phyloP scores from a whole-genome alignment of 2,329 filamentous ascomycete species.

The Parastagonospora avenae region DNA sequence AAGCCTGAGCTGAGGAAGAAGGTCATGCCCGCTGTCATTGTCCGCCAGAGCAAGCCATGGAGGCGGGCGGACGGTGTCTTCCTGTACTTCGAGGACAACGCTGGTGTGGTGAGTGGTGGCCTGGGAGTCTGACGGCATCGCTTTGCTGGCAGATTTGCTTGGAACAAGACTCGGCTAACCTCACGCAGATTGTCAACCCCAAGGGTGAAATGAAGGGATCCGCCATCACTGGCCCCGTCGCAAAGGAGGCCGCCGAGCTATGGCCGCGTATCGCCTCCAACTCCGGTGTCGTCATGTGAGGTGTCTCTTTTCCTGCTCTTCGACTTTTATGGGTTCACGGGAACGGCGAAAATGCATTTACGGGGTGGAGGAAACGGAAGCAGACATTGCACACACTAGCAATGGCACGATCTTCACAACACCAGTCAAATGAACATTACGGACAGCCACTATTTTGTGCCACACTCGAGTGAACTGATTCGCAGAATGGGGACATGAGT shows the following conservation, averaged over 20 bases:
- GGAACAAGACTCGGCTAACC: slow-evolving; percentile 11
- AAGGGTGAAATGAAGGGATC: slow-evolving; percentile 99
- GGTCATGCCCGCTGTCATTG: slow-evolving; percentile 99
- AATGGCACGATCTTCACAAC: slow-evolving; percentile 44
- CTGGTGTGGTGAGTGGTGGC: slow-evolving; percentile 81
- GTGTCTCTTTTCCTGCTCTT: slow-evolving; percentile 47
- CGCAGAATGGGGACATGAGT: background rate
- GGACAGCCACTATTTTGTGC: slow-evolving; percentile 21
- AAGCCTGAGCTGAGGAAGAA: slow-evolving; percentile 99
- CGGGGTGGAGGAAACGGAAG: slow-evolving; percentile 42
- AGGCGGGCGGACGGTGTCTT: slow-evolving; percentile 97
- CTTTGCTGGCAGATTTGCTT: background rate
- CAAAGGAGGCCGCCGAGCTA: slow-evolving; percentile 99
- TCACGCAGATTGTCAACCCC: slow-evolving; percentile 90
- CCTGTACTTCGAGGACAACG: slow-evolving; percentile 99
- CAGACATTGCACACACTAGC: slow-evolving; percentile 45
- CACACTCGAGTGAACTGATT: background rate
- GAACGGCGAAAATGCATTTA: slow-evolving; percentile 49
- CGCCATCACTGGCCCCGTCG: slow-evolving; percentile 97
- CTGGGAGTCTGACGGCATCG: background rate
- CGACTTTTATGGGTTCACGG: slow-evolving; percentile 47
- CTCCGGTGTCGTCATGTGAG: slow-evolving; percentile 99
- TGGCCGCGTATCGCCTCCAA: slow-evolving; percentile 99
- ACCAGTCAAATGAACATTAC: slow-evolving; percentile 41
- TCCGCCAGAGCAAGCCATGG: slow-evolving; percentile 99